These are phyloP conservation scores for Pestalotiopsis sp. DNA, from an alignment of 2,329 filamentous ascomycete genomes.

Conservation along the genomic window DNA sequence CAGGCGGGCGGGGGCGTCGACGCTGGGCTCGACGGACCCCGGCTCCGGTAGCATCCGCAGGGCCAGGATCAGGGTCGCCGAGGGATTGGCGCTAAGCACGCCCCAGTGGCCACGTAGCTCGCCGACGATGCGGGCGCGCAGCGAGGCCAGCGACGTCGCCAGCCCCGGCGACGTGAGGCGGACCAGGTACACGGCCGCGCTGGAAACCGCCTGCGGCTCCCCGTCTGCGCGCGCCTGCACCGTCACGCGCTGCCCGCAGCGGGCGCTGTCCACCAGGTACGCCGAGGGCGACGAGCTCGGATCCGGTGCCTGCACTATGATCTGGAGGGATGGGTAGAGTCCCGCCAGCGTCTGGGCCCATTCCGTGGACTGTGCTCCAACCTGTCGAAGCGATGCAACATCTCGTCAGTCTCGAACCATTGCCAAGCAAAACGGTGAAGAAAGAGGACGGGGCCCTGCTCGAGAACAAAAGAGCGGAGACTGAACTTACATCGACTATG, in stretches of 20 bases:
- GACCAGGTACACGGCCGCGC: conserved; percentile 10
- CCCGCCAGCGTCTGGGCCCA: background rate
- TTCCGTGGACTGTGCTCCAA: background rate
- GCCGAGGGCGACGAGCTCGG: too few relatives aligned
- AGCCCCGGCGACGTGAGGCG: background rate
- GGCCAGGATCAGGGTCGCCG: conserved; percentile 31
- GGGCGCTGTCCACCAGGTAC: conserved; percentile 15
- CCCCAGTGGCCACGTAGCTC: conserved; percentile 35
- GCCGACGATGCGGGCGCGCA: conserved; percentile 17
- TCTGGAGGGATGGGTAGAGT: conserved; percentile 21
- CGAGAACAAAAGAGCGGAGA: background rate
- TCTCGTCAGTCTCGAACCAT: too few relatives aligned
- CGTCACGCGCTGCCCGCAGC: background rate
- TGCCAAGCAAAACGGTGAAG: too few relatives aligned
- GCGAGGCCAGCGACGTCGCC: background rate
- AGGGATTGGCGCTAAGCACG: conserved; percentile 29
- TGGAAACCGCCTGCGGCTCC: background rate
- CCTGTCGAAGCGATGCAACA: background rate
- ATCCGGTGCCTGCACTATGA: conserved; percentile 27
- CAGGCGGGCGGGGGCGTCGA: conserved; percentile 26
- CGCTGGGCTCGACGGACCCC: conserved; percentile 18
- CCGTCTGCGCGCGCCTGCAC: background rate
- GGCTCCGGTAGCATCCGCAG: conserved; percentile 26
- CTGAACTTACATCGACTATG: conserved; percentile 10
- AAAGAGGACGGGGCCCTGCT: too few relatives aligned